phyloP scores from a whole-genome alignment of 495 filamentous ascomycete genomes.

The Hyaloscypha variabilis region DNA sequence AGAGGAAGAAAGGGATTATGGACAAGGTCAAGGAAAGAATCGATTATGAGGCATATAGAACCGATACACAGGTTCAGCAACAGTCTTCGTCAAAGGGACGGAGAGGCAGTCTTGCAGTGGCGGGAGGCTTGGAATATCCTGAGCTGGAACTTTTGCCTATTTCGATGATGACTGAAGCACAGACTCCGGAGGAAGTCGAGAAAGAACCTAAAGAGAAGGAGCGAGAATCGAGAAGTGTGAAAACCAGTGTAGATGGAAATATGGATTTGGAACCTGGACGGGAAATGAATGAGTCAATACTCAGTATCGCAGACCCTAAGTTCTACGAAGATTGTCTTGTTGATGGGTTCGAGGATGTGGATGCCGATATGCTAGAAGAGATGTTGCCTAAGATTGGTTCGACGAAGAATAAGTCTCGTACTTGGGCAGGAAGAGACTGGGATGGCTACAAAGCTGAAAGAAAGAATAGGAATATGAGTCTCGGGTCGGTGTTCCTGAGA shows the following conservation, averaged over 20 bases:
- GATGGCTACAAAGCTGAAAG: slow-evolving; percentile 7
- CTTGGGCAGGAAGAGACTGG: slow-evolving; percentile 30
- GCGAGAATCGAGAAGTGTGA: background rate
- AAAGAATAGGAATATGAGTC: slow-evolving; percentile 6
- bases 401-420: slow-evolving; percentile 19
- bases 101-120: slow-evolving; percentile 22
- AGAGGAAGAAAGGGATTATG: slow-evolving; percentile 15
- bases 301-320: slow-evolving; percentile 28
- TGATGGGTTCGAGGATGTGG: background rate
- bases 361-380: background rate
- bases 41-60: slow-evolving; percentile 9
- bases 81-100: slow-evolving; percentile 13
- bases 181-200: slow-evolving; percentile 9
- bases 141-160: slow-evolving; percentile 27
- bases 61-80: slow-evolving; percentile 15
- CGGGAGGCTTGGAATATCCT: slow-evolving; percentile 27
- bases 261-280: background rate
- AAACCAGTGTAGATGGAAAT: slow-evolving; percentile 13
- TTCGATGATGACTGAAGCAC: slow-evolving; percentile 1
- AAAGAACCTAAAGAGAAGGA: slow-evolving; percentile 1
- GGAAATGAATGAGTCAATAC: background rate
- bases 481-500: slow-evolving; percentile 20
- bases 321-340: slow-evolving; percentile 33
- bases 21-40: slow-evolving; percentile 4
- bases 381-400: background rate